Evolutionary conservation across 441 rosid genomes (phyloP), one percentile per base, ranked within the genome.

Genomic region (Theobroma grandiflorum): DNA sequence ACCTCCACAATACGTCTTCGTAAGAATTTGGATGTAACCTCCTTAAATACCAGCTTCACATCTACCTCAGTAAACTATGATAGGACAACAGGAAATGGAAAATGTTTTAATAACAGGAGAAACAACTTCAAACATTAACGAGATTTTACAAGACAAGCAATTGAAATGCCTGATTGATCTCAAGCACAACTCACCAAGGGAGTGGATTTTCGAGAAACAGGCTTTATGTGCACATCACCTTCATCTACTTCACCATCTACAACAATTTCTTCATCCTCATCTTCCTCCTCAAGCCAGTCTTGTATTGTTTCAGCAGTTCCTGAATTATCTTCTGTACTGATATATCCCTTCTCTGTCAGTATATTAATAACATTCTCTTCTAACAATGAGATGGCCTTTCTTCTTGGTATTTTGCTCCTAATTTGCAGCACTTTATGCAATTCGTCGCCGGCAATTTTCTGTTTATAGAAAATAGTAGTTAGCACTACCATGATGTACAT

Each of bases 201-300:
- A 81, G 86, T 76, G 72, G 89, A 68, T 85, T 90, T 95, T 79
- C 97, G 81, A 79, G 92, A 84, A 76, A 84, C 84, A 59, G 98
- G 99, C 90, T 92, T 94, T 81, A 97, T 97, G 85, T 93, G 99
- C 85, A 97, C 90, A 85, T 97, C 99, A 50, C 99, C 99, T 90
- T 97, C 98, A 88, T 97, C 97, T 79, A 95, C 95, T 86, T 97
- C 99, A 81, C 99, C 99, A 83, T 97, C 99, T 73, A 94, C 94
- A 66, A 97, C 94, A 83, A 93, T 92, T 90, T 95, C 99, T 82
- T 97, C 99, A 86, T 97, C 99, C 84, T 97, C 99, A 33, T 97
- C 98, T 86, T 97, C 99, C 75, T 91, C 96, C 86, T 95, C 97
- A 77, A 92, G 82, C 79, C 92, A 66, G 43, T 93, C 99, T 45